phyloP scores from a whole-genome alignment of 495 filamentous ascomycete species.

The Xylaria acuta region DNA sequence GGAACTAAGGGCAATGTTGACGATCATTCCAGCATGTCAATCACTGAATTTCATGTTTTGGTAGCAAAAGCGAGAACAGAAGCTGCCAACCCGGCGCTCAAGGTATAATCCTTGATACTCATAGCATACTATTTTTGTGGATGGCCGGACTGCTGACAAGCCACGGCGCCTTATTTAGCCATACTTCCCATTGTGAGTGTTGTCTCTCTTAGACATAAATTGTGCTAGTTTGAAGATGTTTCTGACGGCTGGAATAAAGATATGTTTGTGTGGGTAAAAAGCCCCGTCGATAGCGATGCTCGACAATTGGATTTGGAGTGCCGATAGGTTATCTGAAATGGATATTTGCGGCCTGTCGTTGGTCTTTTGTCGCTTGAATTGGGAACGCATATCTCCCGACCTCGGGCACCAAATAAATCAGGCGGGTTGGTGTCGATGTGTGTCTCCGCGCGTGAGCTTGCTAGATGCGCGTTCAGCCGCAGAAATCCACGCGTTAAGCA shows the following conservation, averaged over 20 bases:
- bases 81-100: slow-evolving; percentile 66
- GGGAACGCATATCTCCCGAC: background rate
- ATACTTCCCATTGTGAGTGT: slow-evolving; percentile 76
- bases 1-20: slow-evolving; percentile 11
- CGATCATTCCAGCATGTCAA: slow-evolving; percentile 63
- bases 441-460: background rate
- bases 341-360: background rate
- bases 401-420: background rate
- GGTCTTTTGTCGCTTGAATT: slow-evolving; percentile 6
- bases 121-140: slow-evolving; percentile 19
- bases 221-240: slow-evolving; percentile 17
- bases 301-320: background rate
- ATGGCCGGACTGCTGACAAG: slow-evolving; percentile 31
- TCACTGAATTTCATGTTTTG: slow-evolving; percentile 67
- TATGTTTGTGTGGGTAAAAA: slow-evolving; percentile 63
- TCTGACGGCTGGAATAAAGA: slow-evolving; percentile 41
- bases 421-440: background rate
- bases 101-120: slow-evolving; percentile 50
- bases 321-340: slow-evolving; percentile 1
- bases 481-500: background rate
- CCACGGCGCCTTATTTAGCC: slow-evolving; percentile 48
- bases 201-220: slow-evolving; percentile 1
- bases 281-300: slow-evolving; percentile 36
- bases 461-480: slow-evolving; percentile 16
- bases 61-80: slow-evolving; percentile 71